A percentile compares a stretch with the other conserved stretches of the same genome.
phyloP scores from a whole-genome alignment of 805 yeast species.

The Sugiyamaella qingdaonensis region DNA sequence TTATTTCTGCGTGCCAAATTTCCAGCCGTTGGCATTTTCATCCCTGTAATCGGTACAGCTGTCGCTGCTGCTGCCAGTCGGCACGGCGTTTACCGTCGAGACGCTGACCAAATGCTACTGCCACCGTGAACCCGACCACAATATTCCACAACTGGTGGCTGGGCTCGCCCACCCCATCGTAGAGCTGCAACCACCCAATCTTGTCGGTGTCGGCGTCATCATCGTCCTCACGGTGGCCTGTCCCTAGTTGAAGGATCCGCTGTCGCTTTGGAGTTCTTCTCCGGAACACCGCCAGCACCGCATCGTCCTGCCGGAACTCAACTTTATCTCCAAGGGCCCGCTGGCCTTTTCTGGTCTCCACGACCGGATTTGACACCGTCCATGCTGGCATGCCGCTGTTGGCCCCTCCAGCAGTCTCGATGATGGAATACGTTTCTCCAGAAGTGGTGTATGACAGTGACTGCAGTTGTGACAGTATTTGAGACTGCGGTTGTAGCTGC shows the following conservation, averaged over 20 bases:
- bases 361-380: neutral
- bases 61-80: neutral
- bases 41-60: neutral
- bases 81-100: constrained; percentile 7
- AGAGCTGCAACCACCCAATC: constrained; percentile 23
- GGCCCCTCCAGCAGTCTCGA: neutral
- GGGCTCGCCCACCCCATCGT: constrained; percentile 2
- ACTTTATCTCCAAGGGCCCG: neutral
- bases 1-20: no score
- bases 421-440: neutral
- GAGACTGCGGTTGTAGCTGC: neutral
- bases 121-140: constrained; percentile 16
- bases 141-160: constrained; percentile 14
- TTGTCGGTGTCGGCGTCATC: constrained; percentile 22
- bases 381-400: neutral
- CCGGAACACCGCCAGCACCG: constrained; percentile 13
- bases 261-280: constrained; percentile 15
- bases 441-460: neutral
- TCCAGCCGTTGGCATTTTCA: no score
- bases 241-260: constrained; percentile 10
- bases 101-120: constrained; percentile 15
- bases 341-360: neutral
- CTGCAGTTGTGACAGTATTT: neutral
- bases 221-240: constrained; percentile 11
- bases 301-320: neutral